Base-by-base conservation (phyloP, 2,329 filamentous ascomycete species). In the Tolypocladium pustulatum region DNA sequence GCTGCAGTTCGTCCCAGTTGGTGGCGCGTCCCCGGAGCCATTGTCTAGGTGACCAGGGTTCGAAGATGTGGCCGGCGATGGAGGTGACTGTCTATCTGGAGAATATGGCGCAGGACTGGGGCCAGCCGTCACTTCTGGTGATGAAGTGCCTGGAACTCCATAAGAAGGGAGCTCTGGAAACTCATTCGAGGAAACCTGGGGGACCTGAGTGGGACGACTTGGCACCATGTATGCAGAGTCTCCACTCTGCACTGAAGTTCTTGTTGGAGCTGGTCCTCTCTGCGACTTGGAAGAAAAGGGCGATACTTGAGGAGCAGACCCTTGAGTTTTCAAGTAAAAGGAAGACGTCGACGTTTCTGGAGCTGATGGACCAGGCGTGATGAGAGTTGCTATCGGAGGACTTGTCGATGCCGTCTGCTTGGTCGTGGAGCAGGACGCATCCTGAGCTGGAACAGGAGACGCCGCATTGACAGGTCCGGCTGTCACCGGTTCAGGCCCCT, bases 81-180 rank as follows among this genome's bases (percentile, higher is more conserved):
- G 55, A 12, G 46, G 38, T 20, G 55, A 25, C 8, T 54, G 38
- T 32, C 53, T 40, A 8, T 55, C 41, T 2, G 57, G 54, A 2
- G 59, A 58, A n/a, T 58, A 43, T 2, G n/a, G 40, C 17, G 61
- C 55, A 38, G 41, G 51, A 13, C 30, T 55, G n/a, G 60, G 27
- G 15, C 41, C 20, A 13, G 58, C 32, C 20, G 55, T 57, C 10
- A 54, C 36, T 30, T n/a, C 53, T 27, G 61, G 58, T n/a, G 38
- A 25, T 37, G 57, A 55, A 7, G 56, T 59, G 15, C n/a, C 55
- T 20, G 61, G 62, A 13, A 32, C 58, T 34, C 57, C 56, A n/a
- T 62, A 63, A 8, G 58, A 53, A 27, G 61, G 59, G 12, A 63
- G 62, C 55, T 61, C 61, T 46, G 64, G 62, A 10, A 58, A 57